These are phyloP conservation scores for Xylaria sp. DNA, from an alignment of 2,329 filamentous ascomycete genomes.

Conservation along the genomic window DNA sequence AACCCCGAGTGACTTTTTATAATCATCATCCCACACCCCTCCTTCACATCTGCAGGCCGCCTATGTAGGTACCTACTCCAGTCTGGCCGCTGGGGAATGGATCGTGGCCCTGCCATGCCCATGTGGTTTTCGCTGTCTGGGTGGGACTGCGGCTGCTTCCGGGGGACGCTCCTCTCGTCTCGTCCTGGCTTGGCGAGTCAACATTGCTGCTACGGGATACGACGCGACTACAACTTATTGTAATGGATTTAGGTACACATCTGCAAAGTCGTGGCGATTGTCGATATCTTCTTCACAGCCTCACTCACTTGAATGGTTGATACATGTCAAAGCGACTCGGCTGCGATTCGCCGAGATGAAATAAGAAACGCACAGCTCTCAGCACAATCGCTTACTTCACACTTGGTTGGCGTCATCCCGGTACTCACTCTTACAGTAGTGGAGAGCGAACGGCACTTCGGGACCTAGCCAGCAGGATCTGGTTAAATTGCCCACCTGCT, in stretches of 20 bases:
- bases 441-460: background rate
- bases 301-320: background rate
- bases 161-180: slow-evolving; percentile 11
- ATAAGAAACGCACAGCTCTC: background rate
- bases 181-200: slow-evolving; percentile 19
- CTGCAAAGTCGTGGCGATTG: background rate
- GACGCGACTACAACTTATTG: slow-evolving; percentile 5
- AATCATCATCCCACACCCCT: slow-evolving; percentile 10
- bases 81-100: slow-evolving; percentile 3
- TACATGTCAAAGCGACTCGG: background rate
- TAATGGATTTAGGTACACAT: background rate
- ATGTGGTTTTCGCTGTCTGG: slow-evolving; percentile 23
- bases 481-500: slow-evolving; percentile 7
- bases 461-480: background rate
- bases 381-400: background rate
- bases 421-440: background rate
- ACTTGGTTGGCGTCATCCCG: slow-evolving; percentile 1
- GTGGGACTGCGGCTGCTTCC: slow-evolving; percentile 29
- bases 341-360: background rate
- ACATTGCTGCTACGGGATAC: slow-evolving; percentile 8
- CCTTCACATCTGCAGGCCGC: slow-evolving; percentile 15
- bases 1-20: slow-evolving; percentile 5
- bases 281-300: background rate
- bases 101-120: slow-evolving; percentile 16
- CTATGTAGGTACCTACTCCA: background rate